phyloP scores from a whole-genome alignment of 106 monocot species.

The Iris macrosiphon region DNA sequence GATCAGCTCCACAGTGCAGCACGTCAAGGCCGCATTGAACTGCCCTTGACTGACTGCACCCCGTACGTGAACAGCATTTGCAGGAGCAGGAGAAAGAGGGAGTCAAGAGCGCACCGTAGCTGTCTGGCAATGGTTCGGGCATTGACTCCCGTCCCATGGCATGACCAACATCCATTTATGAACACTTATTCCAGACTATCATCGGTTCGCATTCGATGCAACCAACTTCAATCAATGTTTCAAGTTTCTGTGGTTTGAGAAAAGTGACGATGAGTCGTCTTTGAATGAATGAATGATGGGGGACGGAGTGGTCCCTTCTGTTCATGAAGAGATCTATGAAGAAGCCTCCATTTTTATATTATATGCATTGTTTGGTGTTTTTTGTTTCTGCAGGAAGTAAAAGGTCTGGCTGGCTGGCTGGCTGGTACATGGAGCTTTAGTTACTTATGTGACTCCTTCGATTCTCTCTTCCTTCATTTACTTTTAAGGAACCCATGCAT shows the following conservation, averaged over 20 bases:
- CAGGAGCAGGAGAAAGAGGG: constrained; percentile 17
- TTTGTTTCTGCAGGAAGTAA: no score
- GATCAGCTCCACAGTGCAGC: constrained; percentile 76
- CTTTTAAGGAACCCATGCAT: no score
- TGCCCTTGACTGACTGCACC: constrained; percentile 11
- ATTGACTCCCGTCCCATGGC: constrained; percentile 41
- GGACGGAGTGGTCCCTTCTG: constrained; percentile 6
- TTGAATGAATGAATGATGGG: constrained; percentile 3
- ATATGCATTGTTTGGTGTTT: no score
- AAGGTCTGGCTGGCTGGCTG: no score
- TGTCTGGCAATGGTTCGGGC: constrained; percentile 60
- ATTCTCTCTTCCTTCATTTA: no score
- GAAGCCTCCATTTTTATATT: no score
- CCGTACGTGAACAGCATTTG: constrained; percentile 1
- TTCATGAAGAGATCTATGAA: background rate
- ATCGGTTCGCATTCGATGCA: background rate
- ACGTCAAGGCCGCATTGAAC: constrained; percentile 82
- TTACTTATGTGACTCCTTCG: no score
- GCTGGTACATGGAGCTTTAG: no score
- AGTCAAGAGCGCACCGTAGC: constrained; percentile 69
- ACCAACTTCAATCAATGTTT: background rate
- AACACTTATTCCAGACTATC: background rate
- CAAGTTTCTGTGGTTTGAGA: constrained; percentile 1
- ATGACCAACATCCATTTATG: constrained; percentile 16
- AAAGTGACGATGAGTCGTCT: background rate